Evolutionary conservation across 805 yeast genomes (phyloP), one percentile per base, ranked within the genome.

Genomic region (Starmerella bombi): DNA sequence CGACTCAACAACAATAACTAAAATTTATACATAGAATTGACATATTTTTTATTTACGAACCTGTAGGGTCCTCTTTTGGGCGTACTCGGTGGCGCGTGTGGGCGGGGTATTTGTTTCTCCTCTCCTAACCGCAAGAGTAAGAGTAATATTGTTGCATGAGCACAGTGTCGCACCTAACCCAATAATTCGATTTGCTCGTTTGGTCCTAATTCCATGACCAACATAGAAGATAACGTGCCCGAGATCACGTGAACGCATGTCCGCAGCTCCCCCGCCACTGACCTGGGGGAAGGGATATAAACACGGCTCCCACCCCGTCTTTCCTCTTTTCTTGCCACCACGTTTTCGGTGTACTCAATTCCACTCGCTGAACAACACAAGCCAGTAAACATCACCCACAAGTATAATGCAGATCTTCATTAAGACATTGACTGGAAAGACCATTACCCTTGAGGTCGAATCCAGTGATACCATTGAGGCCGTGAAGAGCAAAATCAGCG

Each of bases 381-480:
- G 27, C 12, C 12, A 23, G 12, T 23, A 23, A 7, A 23, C 27
- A 23, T 23, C 27, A 23, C 27, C 31, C 17, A 6, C 6, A 10
- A 28, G 8, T 15, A 10, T 15, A 21, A 62, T 60, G 66, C 65
- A 62, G 74, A 86, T 88, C 74, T 91, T 88, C 72, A 96, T 91
- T 71, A 91, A 88, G 74, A 88, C 98, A 71, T 77, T 88, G 66
- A 86, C 97, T 57, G 97, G 96, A 75, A 88, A 88, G 83, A 63
- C 93, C 51, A 80, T 80, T 62, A 80, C 93, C 55, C 66, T 77
- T 50, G 84, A 77, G 66, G 88, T 82, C 56, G 94, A 82, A 67
- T 81, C 93, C 49, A 81, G 93, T 46, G 94, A 82, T 72, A 82
- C 93, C 55, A 82, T 82, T 62, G 94, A 82, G 71, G 82, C 82